Percentiles rank a stretch among this genome's conserved stretches.
These are phyloP conservation scores for Yamadazyma diospyri DNA, from an alignment of 1,139 yeast genomes.

Conservation along the genomic window DNA sequence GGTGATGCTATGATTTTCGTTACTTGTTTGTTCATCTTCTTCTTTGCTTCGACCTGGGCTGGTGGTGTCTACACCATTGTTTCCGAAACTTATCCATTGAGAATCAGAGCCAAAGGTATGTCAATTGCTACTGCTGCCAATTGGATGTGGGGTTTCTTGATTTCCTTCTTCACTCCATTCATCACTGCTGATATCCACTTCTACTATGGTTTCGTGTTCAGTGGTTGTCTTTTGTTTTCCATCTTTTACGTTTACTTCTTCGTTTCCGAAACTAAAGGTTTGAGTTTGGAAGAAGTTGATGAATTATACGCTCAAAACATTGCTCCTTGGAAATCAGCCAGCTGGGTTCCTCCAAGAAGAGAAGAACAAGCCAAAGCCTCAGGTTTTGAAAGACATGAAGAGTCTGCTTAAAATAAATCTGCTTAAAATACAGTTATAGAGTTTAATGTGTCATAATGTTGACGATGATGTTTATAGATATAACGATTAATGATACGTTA, in stretches of 20 bases:
- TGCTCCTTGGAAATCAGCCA: conserved; percentile 45
- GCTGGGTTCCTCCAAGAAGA: conserved; percentile 42
- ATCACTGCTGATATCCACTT: conserved; percentile 45
- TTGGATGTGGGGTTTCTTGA: conserved; percentile 78
- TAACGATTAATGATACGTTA: conserved; percentile 4
- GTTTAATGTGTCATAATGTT: no score
- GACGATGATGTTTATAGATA: conserved; percentile 2
- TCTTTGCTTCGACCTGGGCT: conserved; percentile 87
- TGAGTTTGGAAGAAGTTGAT: conserved; percentile 47
- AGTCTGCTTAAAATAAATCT: conserved; percentile 1
- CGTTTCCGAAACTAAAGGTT: conserved; percentile 46
- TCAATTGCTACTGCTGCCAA: conserved; percentile 71
- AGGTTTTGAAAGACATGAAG: conserved; percentile 10
- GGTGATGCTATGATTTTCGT: conserved; percentile 77
- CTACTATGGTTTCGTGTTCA: conserved; percentile 71
- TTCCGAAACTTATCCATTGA: conserved; percentile 71
- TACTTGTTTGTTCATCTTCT: conserved; percentile 75
- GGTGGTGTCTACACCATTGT: conserved; percentile 77
- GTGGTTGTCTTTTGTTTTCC: conserved; percentile 62
- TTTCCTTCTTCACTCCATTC: conserved; percentile 73
- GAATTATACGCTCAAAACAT: conserved; percentile 29
- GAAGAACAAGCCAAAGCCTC: conserved; percentile 18
- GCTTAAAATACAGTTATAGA: conserved; percentile 3
- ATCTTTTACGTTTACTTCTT: conserved; percentile 44
- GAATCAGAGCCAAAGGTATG: conserved; percentile 77